Evolutionary conservation across 23 red algal species (phyloP).

Genomic region (Pyropia yezoensis): DNA sequence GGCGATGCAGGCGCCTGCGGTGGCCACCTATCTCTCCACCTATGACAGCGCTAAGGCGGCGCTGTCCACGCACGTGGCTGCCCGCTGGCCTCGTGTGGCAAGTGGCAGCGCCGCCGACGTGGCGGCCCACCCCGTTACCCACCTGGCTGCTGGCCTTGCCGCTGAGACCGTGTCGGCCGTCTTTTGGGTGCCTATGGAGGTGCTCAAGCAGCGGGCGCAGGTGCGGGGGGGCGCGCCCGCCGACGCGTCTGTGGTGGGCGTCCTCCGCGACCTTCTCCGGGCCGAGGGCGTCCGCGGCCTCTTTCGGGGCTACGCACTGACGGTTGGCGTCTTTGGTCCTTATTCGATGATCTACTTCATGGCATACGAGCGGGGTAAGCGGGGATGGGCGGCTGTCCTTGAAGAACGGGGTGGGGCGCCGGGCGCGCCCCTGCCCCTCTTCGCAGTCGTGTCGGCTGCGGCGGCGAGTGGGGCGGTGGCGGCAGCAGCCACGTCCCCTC

Average conservation of each 20-base stretch:
- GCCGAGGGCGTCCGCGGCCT: slow-evolving; percentile 62
- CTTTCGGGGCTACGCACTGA: slow-evolving; percentile 84
- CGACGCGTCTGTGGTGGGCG: slow-evolving; percentile 18
- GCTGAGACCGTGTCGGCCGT: slow-evolving; percentile 84
- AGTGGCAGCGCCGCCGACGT: not conserved
- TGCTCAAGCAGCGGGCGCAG: slow-evolving; percentile 95
- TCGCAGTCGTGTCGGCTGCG: slow-evolving; percentile 35
- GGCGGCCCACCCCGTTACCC: slow-evolving; percentile 7
- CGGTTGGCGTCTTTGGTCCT: slow-evolving; percentile 91
- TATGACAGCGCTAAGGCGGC: slow-evolving; percentile 72
- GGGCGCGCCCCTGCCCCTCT: slow-evolving; percentile 11
- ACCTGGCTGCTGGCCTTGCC: slow-evolving; percentile 60
- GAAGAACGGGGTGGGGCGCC: not conserved
- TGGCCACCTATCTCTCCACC: slow-evolving; percentile 84
- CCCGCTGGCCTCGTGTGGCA: not conserved
- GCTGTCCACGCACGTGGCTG: slow-evolving; percentile 1
- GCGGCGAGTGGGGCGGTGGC: slow-evolving; percentile 70
- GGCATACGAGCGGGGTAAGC: slow-evolving; percentile 79
- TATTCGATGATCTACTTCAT: slow-evolving; percentile 96
- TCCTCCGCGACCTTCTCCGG: slow-evolving; percentile 44
- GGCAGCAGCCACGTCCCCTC: slow-evolving; percentile 67
- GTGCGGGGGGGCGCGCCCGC: slow-evolving; percentile 44
- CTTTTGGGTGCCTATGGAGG: slow-evolving; percentile 99
- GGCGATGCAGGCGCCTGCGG: slow-evolving; percentile 87
- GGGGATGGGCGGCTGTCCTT: slow-evolving; percentile 10